phyloP scores from a whole-genome alignment of 1,284 basidiomycete species.

The Cryptococcus sp. region DNA sequence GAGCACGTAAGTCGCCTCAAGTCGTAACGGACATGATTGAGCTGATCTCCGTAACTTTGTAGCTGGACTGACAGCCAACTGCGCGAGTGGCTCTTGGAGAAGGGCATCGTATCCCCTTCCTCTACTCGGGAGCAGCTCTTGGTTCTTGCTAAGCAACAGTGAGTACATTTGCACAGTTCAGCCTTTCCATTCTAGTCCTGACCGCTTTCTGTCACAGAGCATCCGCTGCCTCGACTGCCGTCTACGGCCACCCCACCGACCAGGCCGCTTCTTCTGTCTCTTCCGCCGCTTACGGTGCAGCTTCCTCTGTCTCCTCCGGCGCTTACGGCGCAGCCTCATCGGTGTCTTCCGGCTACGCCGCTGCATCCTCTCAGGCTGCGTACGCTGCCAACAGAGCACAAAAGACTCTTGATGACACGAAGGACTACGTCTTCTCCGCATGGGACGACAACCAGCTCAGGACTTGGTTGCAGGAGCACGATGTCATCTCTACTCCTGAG shows the following conservation, averaged over 20 bases:
- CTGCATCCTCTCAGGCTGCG: slow-evolving; percentile 42
- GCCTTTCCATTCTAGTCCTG: no score
- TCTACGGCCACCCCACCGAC: slow-evolving; percentile 56
- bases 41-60: slow-evolving; percentile 20
- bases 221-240: slow-evolving; percentile 58
- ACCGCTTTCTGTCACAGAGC: slow-evolving; percentile 48
- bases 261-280: slow-evolving; percentile 53
- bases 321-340: slow-evolving; percentile 59
- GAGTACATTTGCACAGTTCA: slow-evolving; percentile 25
- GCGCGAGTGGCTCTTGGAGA: slow-evolving; percentile 79
- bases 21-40: background rate
- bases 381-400: slow-evolving; percentile 59
- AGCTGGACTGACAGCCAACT: slow-evolving; percentile 80
- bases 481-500: slow-evolving; percentile 67
- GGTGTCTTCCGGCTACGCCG: slow-evolving; percentile 32
- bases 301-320: slow-evolving; percentile 29
- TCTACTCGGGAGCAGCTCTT: slow-evolving; percentile 77
- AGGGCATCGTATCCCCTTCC: slow-evolving; percentile 78
- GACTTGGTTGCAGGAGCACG: slow-evolving; percentile 71
- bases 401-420: slow-evolving; percentile 65
- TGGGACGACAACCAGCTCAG: slow-evolving; percentile 74
- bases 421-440: slow-evolving; percentile 82
- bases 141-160: slow-evolving; percentile 70
- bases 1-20: slow-evolving; percentile 46
- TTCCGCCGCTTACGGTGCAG: slow-evolving; percentile 59